These are phyloP conservation scores for Pseudohalonectria lignicola DNA, from an alignment of 2,329 filamentous ascomycete species.

Conservation along the genomic window DNA sequence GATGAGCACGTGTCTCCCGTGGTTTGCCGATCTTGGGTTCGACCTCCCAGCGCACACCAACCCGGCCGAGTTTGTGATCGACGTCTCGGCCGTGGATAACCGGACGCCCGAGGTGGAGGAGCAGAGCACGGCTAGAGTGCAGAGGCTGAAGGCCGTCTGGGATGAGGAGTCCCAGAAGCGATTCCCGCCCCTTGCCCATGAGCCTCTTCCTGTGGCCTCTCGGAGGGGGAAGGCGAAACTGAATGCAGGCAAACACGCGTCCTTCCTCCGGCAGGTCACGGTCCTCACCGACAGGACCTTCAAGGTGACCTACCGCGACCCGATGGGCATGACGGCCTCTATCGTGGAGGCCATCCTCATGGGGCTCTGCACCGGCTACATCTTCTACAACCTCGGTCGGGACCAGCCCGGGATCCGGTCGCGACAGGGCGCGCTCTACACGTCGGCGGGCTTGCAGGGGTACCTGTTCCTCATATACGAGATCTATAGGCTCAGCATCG, in stretches of 20 bases:
- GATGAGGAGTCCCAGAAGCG: conserved; percentile 20
- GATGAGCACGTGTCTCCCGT: conserved; percentile 44
- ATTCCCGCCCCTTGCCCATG: too few relatives aligned
- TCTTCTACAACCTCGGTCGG: conserved; percentile 55
- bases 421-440: conserved; percentile 62
- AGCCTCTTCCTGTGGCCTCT: too few relatives aligned
- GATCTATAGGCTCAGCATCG: conserved; percentile 61
- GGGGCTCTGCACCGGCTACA: conserved; percentile 61
- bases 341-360: conserved; percentile 60
- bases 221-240: conserved; percentile 3
- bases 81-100: conserved; percentile 64
- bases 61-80: conserved; percentile 66
- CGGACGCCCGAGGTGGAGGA: conserved; percentile 55
- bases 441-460: conserved; percentile 58
- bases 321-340: conserved; percentile 62
- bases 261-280: conserved; percentile 48
- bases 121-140: conserved; percentile 46
- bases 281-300: conserved; percentile 61
- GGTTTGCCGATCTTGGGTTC: conserved; percentile 52
- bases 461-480: conserved; percentile 71
- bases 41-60: conserved; percentile 62
- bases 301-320: conserved; percentile 64
- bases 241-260: conserved; percentile 30
- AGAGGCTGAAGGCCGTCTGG: conserved; percentile 53
- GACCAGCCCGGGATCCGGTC: conserved; percentile 64